phyloP scores from a whole-genome alignment of 768 basidiomycete species.

The Leucocoprinus birnbaumii region DNA sequence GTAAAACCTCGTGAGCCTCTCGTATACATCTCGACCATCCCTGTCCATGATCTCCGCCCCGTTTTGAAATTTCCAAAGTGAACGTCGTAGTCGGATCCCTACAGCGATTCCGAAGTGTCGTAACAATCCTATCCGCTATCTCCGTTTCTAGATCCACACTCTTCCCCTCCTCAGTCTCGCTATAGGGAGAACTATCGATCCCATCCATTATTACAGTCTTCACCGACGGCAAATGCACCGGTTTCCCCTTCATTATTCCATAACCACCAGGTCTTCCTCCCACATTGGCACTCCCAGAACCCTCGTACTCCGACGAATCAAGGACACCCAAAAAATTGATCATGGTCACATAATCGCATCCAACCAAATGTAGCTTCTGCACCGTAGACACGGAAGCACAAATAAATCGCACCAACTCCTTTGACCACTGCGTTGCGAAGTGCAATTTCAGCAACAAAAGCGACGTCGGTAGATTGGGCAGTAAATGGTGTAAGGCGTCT shows the following conservation, averaged over 20 bases:
- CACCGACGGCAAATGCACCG: not conserved
- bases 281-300: too few relatives aligned
- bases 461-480: not conserved
- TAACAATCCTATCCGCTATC: not conserved
- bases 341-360: not conserved
- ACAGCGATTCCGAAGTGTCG: not conserved
- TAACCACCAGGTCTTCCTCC: too few relatives aligned
- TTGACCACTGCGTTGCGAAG: not conserved
- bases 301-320: not conserved
- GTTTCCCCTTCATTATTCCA: not conserved
- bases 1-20: not conserved
- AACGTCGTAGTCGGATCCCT: not conserved
- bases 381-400: not conserved
- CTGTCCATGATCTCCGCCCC: not conserved
- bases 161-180: not conserved
- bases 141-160: not conserved
- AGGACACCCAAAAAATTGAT: not conserved
- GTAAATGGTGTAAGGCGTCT: not conserved
- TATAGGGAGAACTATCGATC: not conserved
- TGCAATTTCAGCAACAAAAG: not conserved
- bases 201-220: not conserved
- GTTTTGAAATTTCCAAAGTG: not conserved
- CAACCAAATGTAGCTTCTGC: not conserved
- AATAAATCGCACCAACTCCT: not conserved
- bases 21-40: not conserved